A percentile compares a stretch with the other conserved stretches of the same genome.
These are phyloP conservation scores for Psidium friedrichsthalianum DNA, from an alignment of 345 rosid genomes.

Conservation along the genomic window DNA sequence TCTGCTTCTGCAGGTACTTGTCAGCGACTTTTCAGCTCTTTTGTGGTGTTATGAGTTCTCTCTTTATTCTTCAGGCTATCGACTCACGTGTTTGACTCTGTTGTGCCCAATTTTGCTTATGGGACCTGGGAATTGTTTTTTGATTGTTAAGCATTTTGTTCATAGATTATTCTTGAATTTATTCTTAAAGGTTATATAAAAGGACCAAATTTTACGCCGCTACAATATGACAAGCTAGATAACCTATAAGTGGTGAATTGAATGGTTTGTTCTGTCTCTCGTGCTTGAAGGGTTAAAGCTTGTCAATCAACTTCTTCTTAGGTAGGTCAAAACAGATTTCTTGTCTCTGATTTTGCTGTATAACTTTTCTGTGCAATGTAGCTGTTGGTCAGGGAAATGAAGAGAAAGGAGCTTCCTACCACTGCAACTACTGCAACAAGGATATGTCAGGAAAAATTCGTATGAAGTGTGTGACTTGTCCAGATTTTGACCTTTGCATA, in stretches of 20 bases:
- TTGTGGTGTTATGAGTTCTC: neutral
- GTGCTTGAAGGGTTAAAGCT: neutral
- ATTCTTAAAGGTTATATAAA: neutral
- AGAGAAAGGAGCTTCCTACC: constrained; percentile 52
- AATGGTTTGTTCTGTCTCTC: neutral
- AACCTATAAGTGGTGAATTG: neutral
- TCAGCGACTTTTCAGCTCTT: neutral
- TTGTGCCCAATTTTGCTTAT: neutral
- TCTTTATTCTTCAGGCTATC: neutral
- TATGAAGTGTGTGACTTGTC: constrained; percentile 72
- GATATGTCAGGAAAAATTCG: constrained; percentile 82
- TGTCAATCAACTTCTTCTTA: neutral
- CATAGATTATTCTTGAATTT: neutral
- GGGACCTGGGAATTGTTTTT: neutral
- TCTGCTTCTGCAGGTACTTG: constrained; percentile 25
- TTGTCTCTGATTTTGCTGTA: neutral
- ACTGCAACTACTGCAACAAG: constrained; percentile 87
- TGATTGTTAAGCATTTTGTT: neutral
- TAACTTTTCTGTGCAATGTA: neutral
- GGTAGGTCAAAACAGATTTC: neutral
- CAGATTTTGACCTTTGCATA: constrained; percentile 87
- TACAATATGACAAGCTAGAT: neutral
- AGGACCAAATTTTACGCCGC: neutral
- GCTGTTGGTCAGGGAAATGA: constrained; percentile 31
- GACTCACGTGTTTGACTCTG: neutral